Evolutionary conservation across 192 early-diverging fungal genomes (phyloP).

Genomic region (Phycomyces nitens): DNA sequence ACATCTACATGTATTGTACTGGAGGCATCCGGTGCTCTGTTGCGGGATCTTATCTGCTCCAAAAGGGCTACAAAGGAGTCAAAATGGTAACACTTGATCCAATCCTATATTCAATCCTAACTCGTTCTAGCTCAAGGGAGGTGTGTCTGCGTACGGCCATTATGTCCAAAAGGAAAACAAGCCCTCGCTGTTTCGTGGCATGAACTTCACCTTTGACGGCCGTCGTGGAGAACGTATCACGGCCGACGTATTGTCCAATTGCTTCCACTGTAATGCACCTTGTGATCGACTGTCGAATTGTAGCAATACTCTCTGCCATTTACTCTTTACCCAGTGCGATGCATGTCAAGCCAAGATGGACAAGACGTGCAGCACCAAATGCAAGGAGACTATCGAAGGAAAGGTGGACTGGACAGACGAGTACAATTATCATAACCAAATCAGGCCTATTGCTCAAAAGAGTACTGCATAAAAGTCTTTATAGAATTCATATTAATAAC

Average conservation of each 20-base stretch:
- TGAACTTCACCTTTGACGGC: conserved; percentile 79
- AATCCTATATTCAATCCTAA: no score
- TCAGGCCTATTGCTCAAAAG: conserved; percentile 2
- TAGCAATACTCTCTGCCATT: conserved; percentile 60
- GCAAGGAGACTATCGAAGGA: conserved; percentile 35
- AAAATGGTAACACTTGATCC: conserved; percentile 40
- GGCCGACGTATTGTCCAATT: conserved; percentile 55
- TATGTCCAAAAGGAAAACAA: conserved; percentile 27
- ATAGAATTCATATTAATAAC: neutral
- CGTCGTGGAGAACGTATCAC: conserved; percentile 69
- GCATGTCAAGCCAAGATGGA: conserved; percentile 42
- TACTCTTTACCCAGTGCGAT: conserved; percentile 69
- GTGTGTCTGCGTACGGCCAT: conserved; percentile 70
- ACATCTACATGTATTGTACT: conserved; percentile 80
- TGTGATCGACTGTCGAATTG: conserved; percentile 70
- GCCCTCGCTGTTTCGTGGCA: conserved; percentile 61
- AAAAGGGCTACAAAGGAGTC: conserved; percentile 60
- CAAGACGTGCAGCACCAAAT: conserved; percentile 42
- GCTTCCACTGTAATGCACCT: conserved; percentile 64
- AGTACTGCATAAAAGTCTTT: neutral
- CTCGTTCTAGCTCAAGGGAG: conserved; percentile 57
- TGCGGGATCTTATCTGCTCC: conserved; percentile 65
- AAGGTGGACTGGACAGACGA: conserved; percentile 11
- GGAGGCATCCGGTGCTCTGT: conserved; percentile 76
- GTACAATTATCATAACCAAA: conserved; percentile 33